Evolutionary conservation across 345 rosid species (phyloP).

Genomic region (Bruguiera parviflora): DNA sequence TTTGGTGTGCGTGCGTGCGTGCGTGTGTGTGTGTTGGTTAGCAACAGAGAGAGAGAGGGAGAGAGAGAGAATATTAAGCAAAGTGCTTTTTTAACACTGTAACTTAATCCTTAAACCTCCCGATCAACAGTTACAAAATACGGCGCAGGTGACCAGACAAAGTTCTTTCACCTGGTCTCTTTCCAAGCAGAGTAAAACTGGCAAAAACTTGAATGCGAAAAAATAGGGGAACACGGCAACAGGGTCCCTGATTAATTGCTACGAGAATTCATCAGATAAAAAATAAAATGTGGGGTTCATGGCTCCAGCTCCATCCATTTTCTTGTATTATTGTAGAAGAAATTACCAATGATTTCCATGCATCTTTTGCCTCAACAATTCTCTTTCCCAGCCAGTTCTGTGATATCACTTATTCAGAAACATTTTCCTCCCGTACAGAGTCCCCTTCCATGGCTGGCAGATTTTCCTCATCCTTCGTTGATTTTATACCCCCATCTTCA

Average conservation of each 20-base stretch:
- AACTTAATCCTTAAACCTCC: too few species aligned
- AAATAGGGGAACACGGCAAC: neutral
- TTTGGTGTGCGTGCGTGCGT: too few species aligned
- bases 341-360: neutral
- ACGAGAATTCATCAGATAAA: neutral
- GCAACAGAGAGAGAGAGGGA: conserved; percentile 9
- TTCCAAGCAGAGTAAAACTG: conserved; percentile 11
- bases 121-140: conserved; percentile 12
- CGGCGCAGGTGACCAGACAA: neutral
- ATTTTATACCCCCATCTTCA: conserved; percentile 5
- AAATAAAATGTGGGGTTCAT: neutral
- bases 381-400: neutral
- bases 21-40: too few species aligned
- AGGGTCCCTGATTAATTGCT: conserved; percentile 3
- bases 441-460: neutral
- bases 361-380: neutral
- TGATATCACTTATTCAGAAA: neutral
- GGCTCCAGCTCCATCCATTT: neutral
- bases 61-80: conserved; percentile 7
- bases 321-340: neutral
- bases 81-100: too few species aligned
- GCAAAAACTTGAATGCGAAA: conserved; percentile 11
- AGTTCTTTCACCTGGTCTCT: neutral
- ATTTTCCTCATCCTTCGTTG: conserved; percentile 13
- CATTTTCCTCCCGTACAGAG: neutral